A percentile compares a stretch with the other conserved stretches of the same genome.
Conservation (phyloP, 441 rosid genomes). For the Jatropha multifida region DNA sequence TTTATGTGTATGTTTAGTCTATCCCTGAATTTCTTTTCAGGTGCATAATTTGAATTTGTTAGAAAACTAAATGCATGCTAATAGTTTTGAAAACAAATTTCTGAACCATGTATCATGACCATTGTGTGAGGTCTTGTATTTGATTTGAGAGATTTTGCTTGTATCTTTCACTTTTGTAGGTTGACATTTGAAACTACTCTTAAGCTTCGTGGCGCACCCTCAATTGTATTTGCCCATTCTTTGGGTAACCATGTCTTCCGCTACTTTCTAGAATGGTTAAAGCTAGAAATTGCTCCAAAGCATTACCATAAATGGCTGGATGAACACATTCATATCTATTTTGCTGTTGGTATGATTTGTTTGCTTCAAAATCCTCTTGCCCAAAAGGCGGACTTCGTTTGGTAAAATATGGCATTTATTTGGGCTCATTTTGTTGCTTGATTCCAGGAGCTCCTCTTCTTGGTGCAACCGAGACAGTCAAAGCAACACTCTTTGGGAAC, state of each 20-base stretch:
- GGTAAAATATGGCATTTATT: conserved; percentile 20
- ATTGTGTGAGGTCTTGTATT: background rate
- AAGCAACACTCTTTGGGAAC: conserved; percentile 76
- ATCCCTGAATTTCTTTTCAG: background rate
- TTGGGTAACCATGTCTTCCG: conserved; percentile 96
- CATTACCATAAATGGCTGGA: conserved; percentile 90
- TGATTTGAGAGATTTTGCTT: background rate
- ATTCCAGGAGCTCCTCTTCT: conserved; percentile 93
- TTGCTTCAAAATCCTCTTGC: conserved; percentile 17
- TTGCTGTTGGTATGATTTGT: conserved; percentile 78
- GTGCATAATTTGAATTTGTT: background rate
- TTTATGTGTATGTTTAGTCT: background rate
- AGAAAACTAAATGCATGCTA: background rate
- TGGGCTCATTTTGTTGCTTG: conserved; percentile 24
- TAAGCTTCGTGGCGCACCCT: conserved; percentile 93
- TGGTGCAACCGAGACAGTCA: conserved; percentile 80
- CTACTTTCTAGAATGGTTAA: conserved; percentile 97
- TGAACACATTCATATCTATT: conserved; percentile 89
- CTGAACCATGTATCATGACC: conserved; percentile 16
- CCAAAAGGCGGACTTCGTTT: conserved; percentile 18
- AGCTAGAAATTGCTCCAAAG: conserved; percentile 97
- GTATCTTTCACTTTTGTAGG: conserved; percentile 43
- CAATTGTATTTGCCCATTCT: conserved; percentile 94
- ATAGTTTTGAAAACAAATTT: background rate
- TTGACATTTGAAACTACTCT: conserved; percentile 93